Evolutionary conservation across 805 yeast species (phyloP), one percentile per base, ranked within the genome.

Genomic region (Debaryomyces maramus): DNA sequence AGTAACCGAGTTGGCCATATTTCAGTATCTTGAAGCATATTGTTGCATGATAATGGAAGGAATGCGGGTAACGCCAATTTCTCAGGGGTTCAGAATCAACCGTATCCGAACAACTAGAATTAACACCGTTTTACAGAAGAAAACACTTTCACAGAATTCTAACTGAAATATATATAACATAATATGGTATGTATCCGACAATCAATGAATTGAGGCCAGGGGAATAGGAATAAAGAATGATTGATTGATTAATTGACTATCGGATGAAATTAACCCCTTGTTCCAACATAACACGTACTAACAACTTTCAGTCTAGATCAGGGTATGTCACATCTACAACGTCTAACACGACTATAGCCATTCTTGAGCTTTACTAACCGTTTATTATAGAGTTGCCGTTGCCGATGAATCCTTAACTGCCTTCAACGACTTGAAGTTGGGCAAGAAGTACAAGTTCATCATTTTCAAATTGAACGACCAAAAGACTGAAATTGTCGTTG

Each of bases 381-480:
- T n/a, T 2, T 16, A 13, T 11, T 48, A 16, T 53, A 69, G 75
- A 58, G 75, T 66, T 51, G 56, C 75, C 51, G 68, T 66, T 56
- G 67, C 74, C 38, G 93, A 91, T 67, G 97, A 89, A 64, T 88
- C 97, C 51, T 78, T 91, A 64, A 74, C 80, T 53, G 96, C 97
- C 43, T 93, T 90, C 84, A 88, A 91, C 66, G 97, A 90, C 62
- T 81, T 93, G 70, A 93, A 93, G 77, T 79, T 91, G 63, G 96
- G 97, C 55, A 88, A 87, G 73, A 86, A 86, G 73, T 73, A 69
- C 74, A 91, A 86, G 75, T 93, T 77, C 64, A 75, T 93, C 57
- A 78, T 93, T 56, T 93, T 75, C 69, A 77, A 80, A 48, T 76
- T 93, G 67, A 89, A 85, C 69, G 89, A 83, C 52, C 72, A 77